These are phyloP conservation scores for Mycena indigotica DNA, from an alignment of 768 basidiomycete genomes.

Conservation along the genomic window DNA sequence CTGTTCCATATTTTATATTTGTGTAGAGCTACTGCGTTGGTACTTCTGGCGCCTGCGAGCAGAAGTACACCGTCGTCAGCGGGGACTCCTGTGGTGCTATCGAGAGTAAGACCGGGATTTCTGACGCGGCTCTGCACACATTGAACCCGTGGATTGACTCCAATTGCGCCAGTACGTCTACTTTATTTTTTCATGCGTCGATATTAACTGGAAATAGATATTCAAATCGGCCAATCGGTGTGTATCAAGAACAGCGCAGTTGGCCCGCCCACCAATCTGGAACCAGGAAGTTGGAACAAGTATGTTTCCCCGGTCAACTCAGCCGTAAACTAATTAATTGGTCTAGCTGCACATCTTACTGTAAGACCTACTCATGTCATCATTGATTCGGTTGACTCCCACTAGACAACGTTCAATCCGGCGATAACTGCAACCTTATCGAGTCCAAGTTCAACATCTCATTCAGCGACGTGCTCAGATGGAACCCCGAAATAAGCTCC, in stretches of 20 bases:
- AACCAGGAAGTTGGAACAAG: background rate
- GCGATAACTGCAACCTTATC: constrained; percentile 1
- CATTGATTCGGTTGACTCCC: background rate
- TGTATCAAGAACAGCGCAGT: background rate
- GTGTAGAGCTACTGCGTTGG: background rate
- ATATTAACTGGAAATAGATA: background rate
- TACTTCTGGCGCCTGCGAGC: background rate
- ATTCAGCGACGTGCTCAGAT: background rate
- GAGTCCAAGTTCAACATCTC: constrained; percentile 1
- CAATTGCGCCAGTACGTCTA: background rate
- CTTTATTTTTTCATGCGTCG: background rate
- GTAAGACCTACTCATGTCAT: background rate
- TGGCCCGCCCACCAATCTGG: background rate
- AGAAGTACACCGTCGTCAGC: constrained; percentile 2
- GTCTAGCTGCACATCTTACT: background rate
- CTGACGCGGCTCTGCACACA: background rate
- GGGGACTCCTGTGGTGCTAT: constrained; percentile 13
- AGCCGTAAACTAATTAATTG: background rate
- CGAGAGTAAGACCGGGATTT: background rate
- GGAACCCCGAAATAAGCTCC: background rate
- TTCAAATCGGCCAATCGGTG: background rate
- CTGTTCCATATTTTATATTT: background rate
- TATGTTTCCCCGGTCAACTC: background rate
- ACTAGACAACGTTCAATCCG: constrained; percentile 1
- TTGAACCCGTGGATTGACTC: constrained; percentile 5